Percentiles rank a stretch among this genome's conserved stretches.
Conservation (phyloP, 1,284 basidiomycete genomes). For the Calocybe gambosa region DNA sequence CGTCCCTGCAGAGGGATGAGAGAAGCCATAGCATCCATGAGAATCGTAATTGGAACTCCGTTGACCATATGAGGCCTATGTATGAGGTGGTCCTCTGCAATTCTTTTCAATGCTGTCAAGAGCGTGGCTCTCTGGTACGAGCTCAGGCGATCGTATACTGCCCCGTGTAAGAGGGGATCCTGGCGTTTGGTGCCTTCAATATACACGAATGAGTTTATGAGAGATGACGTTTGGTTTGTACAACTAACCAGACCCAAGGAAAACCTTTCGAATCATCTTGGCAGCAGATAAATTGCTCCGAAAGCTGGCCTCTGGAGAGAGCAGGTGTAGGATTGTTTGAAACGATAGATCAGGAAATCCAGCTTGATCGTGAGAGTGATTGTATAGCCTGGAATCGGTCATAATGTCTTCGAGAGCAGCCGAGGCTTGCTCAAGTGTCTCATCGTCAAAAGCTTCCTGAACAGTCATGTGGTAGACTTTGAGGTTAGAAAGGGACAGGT, state of each 20-base stretch:
- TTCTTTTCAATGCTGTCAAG: not conserved
- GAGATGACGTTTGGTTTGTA: not conserved
- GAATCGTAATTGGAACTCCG: not conserved
- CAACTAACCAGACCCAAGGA: not conserved
- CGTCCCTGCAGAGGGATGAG: constrained; percentile 1
- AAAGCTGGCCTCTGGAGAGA: constrained; percentile 3
- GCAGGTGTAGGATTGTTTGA: not conserved
- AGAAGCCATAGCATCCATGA: constrained; percentile 1
- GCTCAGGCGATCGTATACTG: not conserved
- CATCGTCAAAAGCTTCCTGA: constrained; percentile 10
- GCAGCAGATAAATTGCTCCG: constrained; percentile 1
- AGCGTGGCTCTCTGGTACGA: not conserved
- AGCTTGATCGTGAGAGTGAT: not conserved
- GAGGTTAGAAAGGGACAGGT: not conserved
- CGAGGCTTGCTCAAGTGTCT: constrained; percentile 11
- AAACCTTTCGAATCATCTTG: constrained; percentile 1
- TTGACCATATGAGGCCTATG: not conserved
- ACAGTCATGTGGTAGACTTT: constrained; percentile 3
- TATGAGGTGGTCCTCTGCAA: not conserved
- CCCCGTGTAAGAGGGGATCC: not conserved
- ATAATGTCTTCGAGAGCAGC: constrained; percentile 10
- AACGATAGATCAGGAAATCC: not conserved
- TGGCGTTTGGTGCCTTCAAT: not conserved
- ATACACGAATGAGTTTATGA: not conserved
- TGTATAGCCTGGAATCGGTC: not conserved